A percentile compares a stretch with the other conserved stretches of the same genome.
These are phyloP conservation scores for Neolentinus lepideus DNA, from an alignment of 1,284 basidiomycete species.

Conservation along the genomic window DNA sequence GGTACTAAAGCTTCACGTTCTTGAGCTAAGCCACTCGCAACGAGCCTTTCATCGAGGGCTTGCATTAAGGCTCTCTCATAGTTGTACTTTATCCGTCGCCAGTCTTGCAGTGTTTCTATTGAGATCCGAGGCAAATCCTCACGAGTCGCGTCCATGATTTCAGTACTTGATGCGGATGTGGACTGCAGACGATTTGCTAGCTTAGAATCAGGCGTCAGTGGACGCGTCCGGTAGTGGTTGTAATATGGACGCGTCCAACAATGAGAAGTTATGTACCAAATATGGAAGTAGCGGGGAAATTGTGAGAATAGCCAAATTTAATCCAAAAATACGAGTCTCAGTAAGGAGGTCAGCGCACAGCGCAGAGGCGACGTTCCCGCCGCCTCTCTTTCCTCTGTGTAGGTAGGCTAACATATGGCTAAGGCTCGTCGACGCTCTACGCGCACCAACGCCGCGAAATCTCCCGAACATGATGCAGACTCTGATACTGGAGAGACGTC, in stretches of 20 bases:
- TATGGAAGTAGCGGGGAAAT: neutral
- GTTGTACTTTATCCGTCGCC: slow-evolving; percentile 48
- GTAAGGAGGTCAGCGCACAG: neutral
- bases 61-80: slow-evolving; percentile 37
- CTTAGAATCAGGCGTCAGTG: too few relatives aligned
- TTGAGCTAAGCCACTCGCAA: slow-evolving; percentile 22
- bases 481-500: slow-evolving; percentile 8
- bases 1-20: slow-evolving; percentile 39
- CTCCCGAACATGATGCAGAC: slow-evolving; percentile 10
- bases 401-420: slow-evolving; percentile 12
- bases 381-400: neutral
- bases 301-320: neutral
- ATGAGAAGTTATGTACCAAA: neutral
- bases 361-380: neutral
- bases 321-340: neutral
- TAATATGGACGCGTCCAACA: neutral
- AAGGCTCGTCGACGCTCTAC: slow-evolving; percentile 17
- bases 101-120: slow-evolving; percentile 53
- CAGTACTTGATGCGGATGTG: neutral
- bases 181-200: too few relatives aligned
- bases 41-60: slow-evolving; percentile 35
- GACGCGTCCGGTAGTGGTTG: too few relatives aligned
- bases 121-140: slow-evolving; percentile 62
- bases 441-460: slow-evolving; percentile 13
- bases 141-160: slow-evolving; percentile 31